Conservation (phyloP, 2,329 filamentous ascomycete species). For the Curvularia eragrostidis region DNA sequence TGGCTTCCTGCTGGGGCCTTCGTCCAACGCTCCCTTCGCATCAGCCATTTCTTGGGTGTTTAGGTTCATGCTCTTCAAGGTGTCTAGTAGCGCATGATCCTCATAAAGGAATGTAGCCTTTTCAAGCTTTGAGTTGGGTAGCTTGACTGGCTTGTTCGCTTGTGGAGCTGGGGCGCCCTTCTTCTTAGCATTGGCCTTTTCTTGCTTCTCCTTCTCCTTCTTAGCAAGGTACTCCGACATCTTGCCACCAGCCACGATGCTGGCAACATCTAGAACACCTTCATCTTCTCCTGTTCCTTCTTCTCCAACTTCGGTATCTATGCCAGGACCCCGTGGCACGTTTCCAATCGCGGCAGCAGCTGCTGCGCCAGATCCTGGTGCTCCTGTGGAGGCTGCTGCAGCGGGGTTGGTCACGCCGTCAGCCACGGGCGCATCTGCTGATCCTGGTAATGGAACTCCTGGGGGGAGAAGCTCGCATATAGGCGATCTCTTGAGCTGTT, state of each 20-base stretch:
- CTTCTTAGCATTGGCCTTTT: slow-evolving; percentile 67
- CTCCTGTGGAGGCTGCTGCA: slow-evolving; percentile 63
- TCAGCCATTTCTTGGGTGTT: slow-evolving; percentile 56
- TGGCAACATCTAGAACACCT: slow-evolving; percentile 83
- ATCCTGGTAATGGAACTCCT: slow-evolving; percentile 61
- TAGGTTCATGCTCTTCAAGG: slow-evolving; percentile 59
- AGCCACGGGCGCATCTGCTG: slow-evolving; percentile 52
- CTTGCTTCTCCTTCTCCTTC: slow-evolving; percentile 79
- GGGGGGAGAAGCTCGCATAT: slow-evolving; percentile 67
- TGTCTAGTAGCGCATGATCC: slow-evolving; percentile 64
- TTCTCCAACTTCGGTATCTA: slow-evolving; percentile 61
- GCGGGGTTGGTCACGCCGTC: slow-evolving; percentile 58
- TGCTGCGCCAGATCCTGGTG: slow-evolving; percentile 55
- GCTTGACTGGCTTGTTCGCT: slow-evolving; percentile 62
- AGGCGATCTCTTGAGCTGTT: slow-evolving; percentile 68
- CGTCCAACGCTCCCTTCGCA: slow-evolving; percentile 60
- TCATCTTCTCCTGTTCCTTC: slow-evolving; percentile 64
- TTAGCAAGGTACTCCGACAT: slow-evolving; percentile 83
- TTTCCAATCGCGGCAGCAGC: slow-evolving; percentile 53
- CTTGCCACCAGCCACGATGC: slow-evolving; percentile 80
- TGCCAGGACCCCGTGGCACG: slow-evolving; percentile 61
- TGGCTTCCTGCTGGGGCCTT: slow-evolving; percentile 52
- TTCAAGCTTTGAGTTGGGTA: slow-evolving; percentile 76
- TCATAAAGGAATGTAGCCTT: slow-evolving; percentile 77
- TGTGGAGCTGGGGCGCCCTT: slow-evolving; percentile 65